phyloP scores from a whole-genome alignment of 2,329 filamentous ascomycete species.

The Penicillium sp. region DNA sequence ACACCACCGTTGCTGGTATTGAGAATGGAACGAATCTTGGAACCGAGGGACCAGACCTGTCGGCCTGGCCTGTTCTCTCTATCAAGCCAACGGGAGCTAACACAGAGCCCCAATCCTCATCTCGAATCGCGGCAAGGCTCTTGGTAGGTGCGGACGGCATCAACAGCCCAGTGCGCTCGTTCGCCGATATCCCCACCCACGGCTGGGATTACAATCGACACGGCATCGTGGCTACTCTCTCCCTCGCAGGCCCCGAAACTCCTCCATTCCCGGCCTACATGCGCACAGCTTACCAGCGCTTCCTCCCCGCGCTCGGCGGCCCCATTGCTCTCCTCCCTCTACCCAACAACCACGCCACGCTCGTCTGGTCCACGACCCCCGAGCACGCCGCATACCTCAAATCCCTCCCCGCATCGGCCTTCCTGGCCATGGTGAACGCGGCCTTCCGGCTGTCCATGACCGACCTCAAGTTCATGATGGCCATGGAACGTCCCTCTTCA shows the following conservation, averaged over 20 bases:
- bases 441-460: constrained; percentile 80
- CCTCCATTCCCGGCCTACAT: constrained; percentile 38
- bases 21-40: constrained; percentile 65
- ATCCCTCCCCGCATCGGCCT: constrained; percentile 69
- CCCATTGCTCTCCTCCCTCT: constrained; percentile 90
- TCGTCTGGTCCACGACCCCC: constrained; percentile 94
- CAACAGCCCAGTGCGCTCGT: constrained; percentile 88
- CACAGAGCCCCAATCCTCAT: constrained; percentile 35
- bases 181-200: constrained; percentile 79
- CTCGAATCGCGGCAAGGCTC: constrained; percentile 73
- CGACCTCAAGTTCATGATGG: constrained; percentile 83
- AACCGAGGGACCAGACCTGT: constrained; percentile 70
- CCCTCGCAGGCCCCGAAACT: constrained; percentile 57
- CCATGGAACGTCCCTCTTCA: constrained; percentile 47
- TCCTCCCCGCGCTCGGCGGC: constrained; percentile 75
- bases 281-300: constrained; percentile 90
- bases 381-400: constrained; percentile 78
- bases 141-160: constrained; percentile 92
- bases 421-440: constrained; percentile 86
- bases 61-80: constrained; percentile 82
- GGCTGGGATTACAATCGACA: constrained; percentile 95
- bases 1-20: constrained; percentile 78
- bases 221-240: constrained; percentile 86
- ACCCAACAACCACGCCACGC: constrained; percentile 76
- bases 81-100: constrained; percentile 57